Conservation (phyloP, 257 asterid species). For the Mitragyna speciosa region DNA sequence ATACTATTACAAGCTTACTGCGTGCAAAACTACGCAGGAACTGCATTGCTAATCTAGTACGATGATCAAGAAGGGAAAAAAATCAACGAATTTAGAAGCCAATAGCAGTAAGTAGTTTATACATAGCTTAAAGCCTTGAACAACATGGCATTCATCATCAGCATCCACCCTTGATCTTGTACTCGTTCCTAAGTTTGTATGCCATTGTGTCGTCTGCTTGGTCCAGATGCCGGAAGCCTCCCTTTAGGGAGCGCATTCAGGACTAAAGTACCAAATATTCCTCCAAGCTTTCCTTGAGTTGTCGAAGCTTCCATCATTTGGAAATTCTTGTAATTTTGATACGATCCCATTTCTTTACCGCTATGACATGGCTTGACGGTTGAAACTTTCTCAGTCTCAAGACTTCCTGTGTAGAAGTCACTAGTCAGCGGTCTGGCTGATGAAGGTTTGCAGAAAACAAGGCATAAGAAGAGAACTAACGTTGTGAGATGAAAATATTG, state of each 20-base stretch:
- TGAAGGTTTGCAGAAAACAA: slow-evolving; percentile 11
- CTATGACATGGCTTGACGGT: background rate
- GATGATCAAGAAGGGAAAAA: background rate
- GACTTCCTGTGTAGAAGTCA: background rate
- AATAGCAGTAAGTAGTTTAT: background rate
- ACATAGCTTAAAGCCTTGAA: background rate
- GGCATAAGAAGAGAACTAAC: background rate
- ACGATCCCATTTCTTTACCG: background rate
- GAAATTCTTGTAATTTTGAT: background rate
- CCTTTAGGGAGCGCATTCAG: slow-evolving; percentile 30
- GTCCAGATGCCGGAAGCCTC: slow-evolving; percentile 22
- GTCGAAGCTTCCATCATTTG: background rate
- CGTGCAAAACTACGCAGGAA: background rate
- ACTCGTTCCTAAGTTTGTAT: background rate
- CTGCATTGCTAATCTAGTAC: background rate
- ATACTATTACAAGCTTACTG: no score
- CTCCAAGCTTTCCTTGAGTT: slow-evolving; percentile 5
- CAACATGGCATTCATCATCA: background rate
- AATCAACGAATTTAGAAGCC: background rate
- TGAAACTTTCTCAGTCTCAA: background rate
- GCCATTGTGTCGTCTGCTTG: slow-evolving; percentile 20
- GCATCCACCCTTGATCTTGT: background rate
- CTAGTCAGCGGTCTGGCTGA: slow-evolving; percentile 6
- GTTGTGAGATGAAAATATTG: background rate
- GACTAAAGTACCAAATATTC: slow-evolving; percentile 15